Conservation (phyloP, 2,329 filamentous ascomycete species). For the Fusarium oligoseptatum region DNA sequence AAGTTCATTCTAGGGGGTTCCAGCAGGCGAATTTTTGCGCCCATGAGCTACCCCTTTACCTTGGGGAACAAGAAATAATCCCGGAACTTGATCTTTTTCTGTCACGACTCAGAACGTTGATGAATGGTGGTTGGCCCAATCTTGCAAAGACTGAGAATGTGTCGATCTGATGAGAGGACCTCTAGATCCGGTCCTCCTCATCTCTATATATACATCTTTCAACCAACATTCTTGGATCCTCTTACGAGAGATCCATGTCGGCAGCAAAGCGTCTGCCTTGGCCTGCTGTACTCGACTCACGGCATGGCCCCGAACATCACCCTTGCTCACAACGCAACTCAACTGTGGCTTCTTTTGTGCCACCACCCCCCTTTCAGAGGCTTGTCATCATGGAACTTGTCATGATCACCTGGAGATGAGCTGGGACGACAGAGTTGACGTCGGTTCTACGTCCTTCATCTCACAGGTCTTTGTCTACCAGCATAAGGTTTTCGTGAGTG, state of each 20-base stretch:
- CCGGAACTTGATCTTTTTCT: background rate
- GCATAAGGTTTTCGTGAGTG: background rate
- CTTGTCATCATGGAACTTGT: too few species aligned
- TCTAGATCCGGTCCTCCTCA: too few species aligned
- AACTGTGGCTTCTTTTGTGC: too few species aligned
- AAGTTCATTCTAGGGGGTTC: too few species aligned
- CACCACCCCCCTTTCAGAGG: too few species aligned
- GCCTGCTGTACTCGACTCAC: background rate
- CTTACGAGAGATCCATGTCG: background rate
- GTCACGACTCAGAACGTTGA: background rate
- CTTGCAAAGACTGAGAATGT: too few species aligned
- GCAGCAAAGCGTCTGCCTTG: background rate
- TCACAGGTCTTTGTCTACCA: background rate
- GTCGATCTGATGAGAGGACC: background rate
- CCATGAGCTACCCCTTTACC: too few species aligned
- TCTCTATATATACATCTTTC: background rate
- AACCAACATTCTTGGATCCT: background rate
- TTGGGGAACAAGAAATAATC: background rate
- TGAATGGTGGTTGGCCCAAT: too few species aligned
- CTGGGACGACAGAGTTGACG: background rate
- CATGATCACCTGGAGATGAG: background rate
- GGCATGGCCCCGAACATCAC: too few species aligned
- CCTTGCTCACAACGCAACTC: too few species aligned
- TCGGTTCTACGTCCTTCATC: background rate
- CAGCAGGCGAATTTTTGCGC: too few species aligned